A percentile compares a stretch with the other conserved stretches of the same genome.
Conservation (phyloP, 805 yeast genomes). For the Ascoidea asiatica region DNA sequence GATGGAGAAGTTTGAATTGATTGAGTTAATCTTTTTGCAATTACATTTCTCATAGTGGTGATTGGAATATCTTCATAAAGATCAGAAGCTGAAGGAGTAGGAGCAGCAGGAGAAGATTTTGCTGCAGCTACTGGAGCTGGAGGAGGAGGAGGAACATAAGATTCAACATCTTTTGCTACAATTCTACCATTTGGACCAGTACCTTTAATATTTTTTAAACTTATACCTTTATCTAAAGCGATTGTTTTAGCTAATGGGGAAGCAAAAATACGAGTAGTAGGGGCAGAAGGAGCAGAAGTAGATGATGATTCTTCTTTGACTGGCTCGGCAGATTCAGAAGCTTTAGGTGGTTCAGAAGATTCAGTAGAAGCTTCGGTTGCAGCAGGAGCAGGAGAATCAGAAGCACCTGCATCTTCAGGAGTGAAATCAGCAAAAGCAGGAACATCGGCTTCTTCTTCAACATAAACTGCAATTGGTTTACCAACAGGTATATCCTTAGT, state of each 20-base stretch:
- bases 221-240: constrained; percentile 85
- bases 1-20: constrained; percentile 85
- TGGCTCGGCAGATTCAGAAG: constrained; percentile 16
- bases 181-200: constrained; percentile 95
- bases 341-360: constrained; percentile 12
- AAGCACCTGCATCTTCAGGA: constrained; percentile 58
- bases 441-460: constrained; percentile 75
- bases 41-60: constrained; percentile 85
- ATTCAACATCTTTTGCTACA: constrained; percentile 80
- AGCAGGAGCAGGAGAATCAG: constrained; percentile 32
- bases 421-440: constrained; percentile 81
- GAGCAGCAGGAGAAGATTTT: constrained; percentile 29
- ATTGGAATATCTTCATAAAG: constrained; percentile 74
- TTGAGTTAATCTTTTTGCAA: constrained; percentile 75
- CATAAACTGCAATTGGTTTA: constrained; percentile 93
- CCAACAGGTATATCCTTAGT: constrained; percentile 87
- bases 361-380: constrained; percentile 19
- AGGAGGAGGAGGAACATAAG: constrained; percentile 27
- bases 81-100: constrained; percentile 38
- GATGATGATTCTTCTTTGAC: constrained; percentile 18
- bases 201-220: constrained; percentile 76
- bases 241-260: constrained; percentile 91
- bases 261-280: constrained; percentile 67
- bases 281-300: constrained; percentile 21
- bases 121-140: constrained; percentile 32